Evolutionary conservation across 345 rosid genomes (phyloP), one percentile per base, ranked within the genome.

Genomic region (Nephelium lappaceum): DNA sequence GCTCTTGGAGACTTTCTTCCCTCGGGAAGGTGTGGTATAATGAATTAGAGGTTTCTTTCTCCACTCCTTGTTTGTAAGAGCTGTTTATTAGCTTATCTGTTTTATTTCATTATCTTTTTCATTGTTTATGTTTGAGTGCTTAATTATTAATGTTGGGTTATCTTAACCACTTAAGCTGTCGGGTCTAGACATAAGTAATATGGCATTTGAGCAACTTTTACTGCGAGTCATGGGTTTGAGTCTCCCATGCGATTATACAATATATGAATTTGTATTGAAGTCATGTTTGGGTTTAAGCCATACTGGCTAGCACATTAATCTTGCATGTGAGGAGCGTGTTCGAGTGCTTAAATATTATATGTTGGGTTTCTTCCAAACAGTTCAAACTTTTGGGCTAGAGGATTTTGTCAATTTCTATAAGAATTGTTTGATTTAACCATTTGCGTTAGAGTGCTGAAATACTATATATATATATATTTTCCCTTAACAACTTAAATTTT

Each of bases 1-100:
- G 90, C 98, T 77, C 90, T 93, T 57, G 99, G 99, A 70, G 99
- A 95, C 84, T 95, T 92, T 89, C 93, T 95, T 80, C 99, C 98
- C 67, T 85, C 89, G 0, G 86, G 86, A 87, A 95, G 97, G 98
- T 95, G 86, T 42, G 90, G 42, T 83, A 15, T 27, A 27, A 60
- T 75, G 69, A 70, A 67, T 74, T 67, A 42, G 82, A 74, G 72
- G 70, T 67, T 82, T 67, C 51, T 69, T 24, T 11, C 55, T 62
- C 25, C 74, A 69, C 31, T 75, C 31, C 36, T 57, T 61, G 57
- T 77, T 73, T 38, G 14, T 78, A 71, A 78, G 78, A 84, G 75
- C 61, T 55, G n/a, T 69, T 79, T 65, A 70, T 82, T 43, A 78
- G 47, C 67, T 70, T 2, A 31, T 55, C 67, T 51, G 36, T 53